A percentile compares a stretch with the other conserved stretches of the same genome.
Evolutionary conservation across 1,284 basidiomycete genomes (phyloP).

Genomic region (Cryptococcus floricola): DNA sequence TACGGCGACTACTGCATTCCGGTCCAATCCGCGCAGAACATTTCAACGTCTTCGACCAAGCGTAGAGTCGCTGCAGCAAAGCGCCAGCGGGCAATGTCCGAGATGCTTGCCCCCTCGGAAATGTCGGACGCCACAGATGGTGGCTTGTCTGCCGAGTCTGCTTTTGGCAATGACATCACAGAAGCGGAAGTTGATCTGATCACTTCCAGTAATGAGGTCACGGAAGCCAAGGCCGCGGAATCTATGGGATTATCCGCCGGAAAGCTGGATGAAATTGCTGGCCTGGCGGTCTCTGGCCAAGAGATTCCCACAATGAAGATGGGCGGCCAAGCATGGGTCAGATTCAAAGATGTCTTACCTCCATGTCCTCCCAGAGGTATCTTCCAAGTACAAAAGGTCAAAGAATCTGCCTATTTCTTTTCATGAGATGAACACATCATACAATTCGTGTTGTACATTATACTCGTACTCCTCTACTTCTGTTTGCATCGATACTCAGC

Average conservation of each 20-base stretch:
- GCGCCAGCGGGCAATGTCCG: constrained; percentile 17
- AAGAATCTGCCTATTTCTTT: constrained; percentile 84
- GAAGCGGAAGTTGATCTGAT: constrained; percentile 11
- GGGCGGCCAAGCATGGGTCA: constrained; percentile 58
- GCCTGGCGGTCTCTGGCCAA: constrained; percentile 6
- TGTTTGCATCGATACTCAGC: too few species aligned
- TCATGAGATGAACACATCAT: constrained; percentile 25
- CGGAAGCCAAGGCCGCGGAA: constrained; percentile 6
- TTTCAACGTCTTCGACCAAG: constrained; percentile 11
- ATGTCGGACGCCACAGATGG: constrained; percentile 22
- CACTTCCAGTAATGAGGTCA: constrained; percentile 5
- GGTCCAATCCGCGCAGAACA: constrained; percentile 45
- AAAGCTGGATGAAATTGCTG: constrained; percentile 1
- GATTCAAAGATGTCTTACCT: constrained; percentile 72
- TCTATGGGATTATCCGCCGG: constrained; percentile 7
- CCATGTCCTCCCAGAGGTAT: constrained; percentile 78
- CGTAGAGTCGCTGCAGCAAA: constrained; percentile 8
- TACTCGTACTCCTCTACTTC: too few species aligned
- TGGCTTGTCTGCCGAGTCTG: background rate
- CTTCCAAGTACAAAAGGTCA: constrained; percentile 83
- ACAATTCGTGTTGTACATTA: too few species aligned
- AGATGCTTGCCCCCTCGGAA: constrained; percentile 22
- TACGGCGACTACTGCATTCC: constrained; percentile 75
- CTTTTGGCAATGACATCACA: constrained; percentile 4
- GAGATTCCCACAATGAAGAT: constrained; percentile 17